Conservation (phyloP, 129 eudicot genomes). For the Ambrosia trifida region DNA sequence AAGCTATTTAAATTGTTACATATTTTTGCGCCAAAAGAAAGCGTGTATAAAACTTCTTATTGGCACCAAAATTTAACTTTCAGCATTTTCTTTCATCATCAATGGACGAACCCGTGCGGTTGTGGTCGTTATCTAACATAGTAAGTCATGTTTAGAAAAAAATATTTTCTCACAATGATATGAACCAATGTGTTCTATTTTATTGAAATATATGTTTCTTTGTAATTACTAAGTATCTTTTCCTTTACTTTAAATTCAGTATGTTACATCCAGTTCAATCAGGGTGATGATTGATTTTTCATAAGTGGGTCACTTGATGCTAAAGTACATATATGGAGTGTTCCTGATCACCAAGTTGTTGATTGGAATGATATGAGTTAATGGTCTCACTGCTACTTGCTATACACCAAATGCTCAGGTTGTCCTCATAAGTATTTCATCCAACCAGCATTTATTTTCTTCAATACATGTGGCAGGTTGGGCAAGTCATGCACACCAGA, state of each 20-base stretch:
- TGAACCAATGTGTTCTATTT: not conserved
- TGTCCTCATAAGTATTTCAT: slow-evolving; percentile 24
- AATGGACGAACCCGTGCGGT: slow-evolving; percentile 96
- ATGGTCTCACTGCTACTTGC: slow-evolving; percentile 99
- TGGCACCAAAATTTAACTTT: slow-evolving; percentile 29
- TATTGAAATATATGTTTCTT: not conserved
- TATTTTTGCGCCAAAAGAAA: not conserved
- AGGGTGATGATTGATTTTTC: slow-evolving; percentile 86
- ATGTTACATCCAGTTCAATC: slow-evolving; percentile 98
- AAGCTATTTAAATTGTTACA: not conserved
- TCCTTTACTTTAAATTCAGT: slow-evolving; percentile 47
- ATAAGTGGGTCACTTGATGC: slow-evolving; percentile 97
- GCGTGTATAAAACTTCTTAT: slow-evolving; percentile 23
- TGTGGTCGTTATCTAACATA: slow-evolving; percentile 90
- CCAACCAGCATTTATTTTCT: slow-evolving; percentile 4
- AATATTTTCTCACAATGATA: slow-evolving; percentile 91
- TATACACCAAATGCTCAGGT: slow-evolving; percentile 99
- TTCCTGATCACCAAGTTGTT: slow-evolving; percentile 92
- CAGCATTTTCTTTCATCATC: slow-evolving; percentile 98
- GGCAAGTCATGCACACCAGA: not conserved
- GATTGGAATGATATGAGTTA: slow-evolving; percentile 98
- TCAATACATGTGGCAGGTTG: not conserved
- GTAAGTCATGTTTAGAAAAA: slow-evolving; percentile 89
- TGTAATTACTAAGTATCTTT: slow-evolving; percentile 15
- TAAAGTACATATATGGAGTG: slow-evolving; percentile 98